Conservation (phyloP, 306 rosid genomes). For the Styphnolobium japonicum region DNA sequence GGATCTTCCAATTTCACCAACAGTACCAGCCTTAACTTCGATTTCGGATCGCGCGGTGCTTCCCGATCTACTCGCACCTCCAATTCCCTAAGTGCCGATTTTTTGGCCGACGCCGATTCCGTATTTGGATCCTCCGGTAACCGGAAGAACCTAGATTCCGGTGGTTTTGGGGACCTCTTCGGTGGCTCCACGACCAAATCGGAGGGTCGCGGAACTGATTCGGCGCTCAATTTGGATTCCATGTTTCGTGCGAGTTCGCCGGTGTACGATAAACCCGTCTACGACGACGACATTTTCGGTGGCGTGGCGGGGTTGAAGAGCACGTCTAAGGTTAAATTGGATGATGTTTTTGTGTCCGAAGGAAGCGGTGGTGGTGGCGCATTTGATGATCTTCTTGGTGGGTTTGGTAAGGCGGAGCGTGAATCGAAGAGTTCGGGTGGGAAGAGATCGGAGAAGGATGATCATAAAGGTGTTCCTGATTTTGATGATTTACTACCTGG, state of each 20-base stretch:
- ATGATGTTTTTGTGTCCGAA: slow-evolving; percentile 52
- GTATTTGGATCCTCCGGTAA: slow-evolving; percentile 40
- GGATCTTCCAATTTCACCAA: slow-evolving; percentile 33
- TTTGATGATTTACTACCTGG: slow-evolving; percentile 88
- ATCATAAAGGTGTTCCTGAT: slow-evolving; percentile 41
- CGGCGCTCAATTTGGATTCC: slow-evolving; percentile 63
- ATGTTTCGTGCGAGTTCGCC: slow-evolving; percentile 53
- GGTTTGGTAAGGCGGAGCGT: slow-evolving; percentile 65
- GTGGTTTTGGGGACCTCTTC: slow-evolving; percentile 51
- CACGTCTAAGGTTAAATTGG: slow-evolving; percentile 55
- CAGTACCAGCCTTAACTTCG: slow-evolving; percentile 36
- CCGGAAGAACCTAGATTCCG: slow-evolving; percentile 42
- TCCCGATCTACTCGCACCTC: slow-evolving; percentile 52
- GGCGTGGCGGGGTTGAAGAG: slow-evolving; percentile 85
- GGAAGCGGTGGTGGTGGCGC: slow-evolving; percentile 35
- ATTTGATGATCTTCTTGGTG: slow-evolving; percentile 82
- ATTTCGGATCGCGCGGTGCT: slow-evolving; percentile 55
- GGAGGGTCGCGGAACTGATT: slow-evolving; percentile 34
- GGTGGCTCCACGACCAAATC: slow-evolving; percentile 55
- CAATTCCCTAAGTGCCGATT: slow-evolving; percentile 39
- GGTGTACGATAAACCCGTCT: slow-evolving; percentile 74
- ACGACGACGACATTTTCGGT: slow-evolving; percentile 82
- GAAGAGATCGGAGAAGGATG: slow-evolving; percentile 49
- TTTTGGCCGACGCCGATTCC: slow-evolving; percentile 52
- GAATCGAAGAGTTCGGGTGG: slow-evolving; percentile 47